phyloP scores from a whole-genome alignment of 331 rosid species.

The Saraca asoca region DNA sequence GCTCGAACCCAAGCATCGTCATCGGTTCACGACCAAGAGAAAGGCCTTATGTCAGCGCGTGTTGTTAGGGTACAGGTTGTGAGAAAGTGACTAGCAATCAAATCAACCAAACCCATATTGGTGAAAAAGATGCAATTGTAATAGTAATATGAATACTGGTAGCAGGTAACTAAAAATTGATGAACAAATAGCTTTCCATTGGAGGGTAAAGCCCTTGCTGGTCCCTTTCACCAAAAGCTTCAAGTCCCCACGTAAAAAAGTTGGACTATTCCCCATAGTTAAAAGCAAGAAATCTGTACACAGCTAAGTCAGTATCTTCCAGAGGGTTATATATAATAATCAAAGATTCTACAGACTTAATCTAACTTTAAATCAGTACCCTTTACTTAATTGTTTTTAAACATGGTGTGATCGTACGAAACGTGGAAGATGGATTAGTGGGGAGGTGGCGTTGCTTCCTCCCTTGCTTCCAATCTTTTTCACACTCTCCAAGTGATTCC shows the following conservation, averaged over 20 bases:
- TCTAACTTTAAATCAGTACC: conserved; percentile 26
- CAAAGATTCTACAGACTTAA: conserved; percentile 46
- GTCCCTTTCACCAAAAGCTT: conserved; percentile 54
- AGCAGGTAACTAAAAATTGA: conserved; percentile 5
- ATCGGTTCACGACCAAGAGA: conserved; percentile 27
- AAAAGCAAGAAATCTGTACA: conserved; percentile 55
- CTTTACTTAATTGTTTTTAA: conserved; percentile 42
- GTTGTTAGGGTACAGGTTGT: conserved; percentile 1
- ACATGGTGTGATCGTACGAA: conserved; percentile 41
- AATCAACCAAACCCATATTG: conserved; percentile 20
- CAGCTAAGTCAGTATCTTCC: conserved; percentile 61
- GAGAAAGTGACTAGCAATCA: conserved; percentile 19
- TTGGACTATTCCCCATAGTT: conserved; percentile 49
- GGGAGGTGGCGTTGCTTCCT: conserved; percentile 58
- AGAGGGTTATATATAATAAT: conserved; percentile 39
- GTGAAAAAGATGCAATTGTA: conserved; percentile 33
- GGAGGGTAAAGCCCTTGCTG: conserved; percentile 43
- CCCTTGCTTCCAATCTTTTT: conserved; percentile 41
- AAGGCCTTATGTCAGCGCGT: conserved; percentile 28
- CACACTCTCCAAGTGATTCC: conserved; percentile 56
- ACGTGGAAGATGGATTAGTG: conserved; percentile 49
- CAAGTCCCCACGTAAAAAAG: conserved; percentile 41
- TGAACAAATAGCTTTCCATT: conserved; percentile 41
- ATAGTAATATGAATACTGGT: conserved; percentile 36
- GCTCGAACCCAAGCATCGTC: conserved; percentile 27